Conservation (phyloP, 192 early-diverging fungal genomes). For the Backusella macrospora region DNA sequence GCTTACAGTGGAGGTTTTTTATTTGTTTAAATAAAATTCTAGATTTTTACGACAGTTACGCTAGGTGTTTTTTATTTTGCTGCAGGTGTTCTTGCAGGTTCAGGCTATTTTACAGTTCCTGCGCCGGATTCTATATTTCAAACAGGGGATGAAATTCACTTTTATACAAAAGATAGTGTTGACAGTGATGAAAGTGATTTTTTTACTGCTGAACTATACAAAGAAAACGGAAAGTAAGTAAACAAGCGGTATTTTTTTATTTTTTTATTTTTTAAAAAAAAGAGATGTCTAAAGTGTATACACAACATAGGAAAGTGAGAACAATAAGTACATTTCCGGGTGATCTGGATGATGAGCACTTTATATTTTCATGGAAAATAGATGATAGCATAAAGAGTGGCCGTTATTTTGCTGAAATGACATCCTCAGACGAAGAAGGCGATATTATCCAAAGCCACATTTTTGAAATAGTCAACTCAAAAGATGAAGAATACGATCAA, state of each 20-base stretch:
- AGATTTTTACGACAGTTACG: conserved; percentile 1
- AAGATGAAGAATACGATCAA: not conserved
- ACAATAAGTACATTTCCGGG: conserved; percentile 6
- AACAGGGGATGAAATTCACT: conserved; percentile 7
- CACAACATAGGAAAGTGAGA: conserved; percentile 6
- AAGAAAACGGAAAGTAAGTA: conserved; percentile 12
- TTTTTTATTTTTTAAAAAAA: not conserved
- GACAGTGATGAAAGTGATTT: conserved; percentile 10
- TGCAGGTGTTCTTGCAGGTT: conserved; percentile 8
- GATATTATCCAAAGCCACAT: conserved; percentile 6
- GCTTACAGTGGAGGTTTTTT: not conserved
- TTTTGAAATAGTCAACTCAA: conserved; percentile 13
- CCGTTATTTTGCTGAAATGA: conserved; percentile 4
- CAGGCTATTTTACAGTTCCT: conserved; percentile 6
- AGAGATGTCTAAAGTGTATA: not conserved
- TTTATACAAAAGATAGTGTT: not conserved
- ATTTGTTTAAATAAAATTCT: not conserved
- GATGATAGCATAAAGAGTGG: not conserved
- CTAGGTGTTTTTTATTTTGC: conserved; percentile 6
- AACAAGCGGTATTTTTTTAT: not conserved
- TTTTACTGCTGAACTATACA: not conserved
- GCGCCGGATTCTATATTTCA: not conserved
- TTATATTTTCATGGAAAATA: conserved; percentile 18
- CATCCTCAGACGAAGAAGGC: not conserved
- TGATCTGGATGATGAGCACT: conserved; percentile 11